Conservation (phyloP, 805 yeast genomes). For the Candida morakotiae region DNA sequence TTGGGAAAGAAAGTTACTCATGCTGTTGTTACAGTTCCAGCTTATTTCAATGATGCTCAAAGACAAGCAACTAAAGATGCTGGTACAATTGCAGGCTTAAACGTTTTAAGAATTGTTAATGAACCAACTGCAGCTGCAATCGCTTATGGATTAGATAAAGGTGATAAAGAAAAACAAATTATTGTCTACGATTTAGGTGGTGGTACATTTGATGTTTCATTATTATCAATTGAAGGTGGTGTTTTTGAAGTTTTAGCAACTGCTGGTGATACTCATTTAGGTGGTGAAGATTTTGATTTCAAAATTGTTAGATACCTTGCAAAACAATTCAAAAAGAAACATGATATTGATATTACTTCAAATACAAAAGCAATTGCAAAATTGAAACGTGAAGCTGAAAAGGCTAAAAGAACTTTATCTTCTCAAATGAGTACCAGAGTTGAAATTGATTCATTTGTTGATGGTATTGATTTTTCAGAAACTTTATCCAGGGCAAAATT, state of each 20-base stretch:
- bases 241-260: conserved; percentile 46
- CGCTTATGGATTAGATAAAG: conserved; percentile 53
- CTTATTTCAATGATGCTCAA: conserved; percentile 96
- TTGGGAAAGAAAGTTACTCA: conserved; percentile 54
- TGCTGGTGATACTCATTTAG: conserved; percentile 49
- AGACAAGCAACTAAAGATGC: conserved; percentile 99
- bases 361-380: conserved; percentile 42
- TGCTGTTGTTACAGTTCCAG: conserved; percentile 96
- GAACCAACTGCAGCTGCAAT: conserved; percentile 89
- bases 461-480: conserved; percentile 46
- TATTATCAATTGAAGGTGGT: conserved; percentile 52
- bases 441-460: conserved; percentile 46
- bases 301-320: conserved; percentile 41
- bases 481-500: conserved; percentile 45
- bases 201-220: conserved; percentile 74
- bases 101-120: conserved; percentile 90
- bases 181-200: conserved; percentile 49
- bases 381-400: conserved; percentile 47
- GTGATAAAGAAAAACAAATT: conserved; percentile 51
- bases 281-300: conserved; percentile 48
- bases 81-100: conserved; percentile 93
- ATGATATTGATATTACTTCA: conserved; percentile 36
- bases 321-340: conserved; percentile 43
- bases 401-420: conserved; percentile 47
- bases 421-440: conserved; percentile 39